phyloP scores from a whole-genome alignment of 305 asterid genomes.

The Ruellia speciosa region DNA sequence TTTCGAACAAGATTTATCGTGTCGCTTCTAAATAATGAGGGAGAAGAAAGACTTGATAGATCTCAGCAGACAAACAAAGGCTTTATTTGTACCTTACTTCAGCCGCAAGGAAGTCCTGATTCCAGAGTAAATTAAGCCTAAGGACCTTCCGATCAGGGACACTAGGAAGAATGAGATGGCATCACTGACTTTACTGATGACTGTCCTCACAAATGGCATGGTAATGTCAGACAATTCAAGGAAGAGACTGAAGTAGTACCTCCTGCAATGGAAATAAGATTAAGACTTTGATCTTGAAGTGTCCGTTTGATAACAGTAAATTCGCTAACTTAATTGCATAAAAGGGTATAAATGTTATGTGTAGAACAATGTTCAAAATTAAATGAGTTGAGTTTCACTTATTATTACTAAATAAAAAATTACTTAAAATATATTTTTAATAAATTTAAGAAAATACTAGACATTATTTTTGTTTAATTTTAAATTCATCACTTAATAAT shows the following conservation, averaged over 20 bases:
- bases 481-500: too few relatives aligned
- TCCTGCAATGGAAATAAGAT: conserved; percentile 44
- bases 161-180: conserved; percentile 86
- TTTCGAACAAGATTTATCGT: neutral
- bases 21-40: conserved; percentile 6
- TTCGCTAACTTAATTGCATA: too few relatives aligned
- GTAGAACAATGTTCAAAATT: too few relatives aligned
- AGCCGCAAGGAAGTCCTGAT: conserved; percentile 78
- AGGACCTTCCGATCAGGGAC: conserved; percentile 75
- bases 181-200: conserved; percentile 69
- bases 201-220: conserved; percentile 61
- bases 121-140: conserved; percentile 88
- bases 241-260: conserved; percentile 82
- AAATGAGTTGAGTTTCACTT: too few relatives aligned
- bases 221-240: conserved; percentile 86
- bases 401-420: too few relatives aligned
- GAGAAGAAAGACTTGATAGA: conserved; percentile 10
- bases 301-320: too few relatives aligned
- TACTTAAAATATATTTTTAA: too few relatives aligned
- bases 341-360: too few relatives aligned
- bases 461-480: too few relatives aligned
- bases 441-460: too few relatives aligned
- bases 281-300: conserved; percentile 7
- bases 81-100: conserved; percentile 38
- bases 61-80: conserved; percentile 18